Evolutionary conservation across 352 stramenopile genomes (phyloP).

Genomic region (Phytophthora constricta): DNA sequence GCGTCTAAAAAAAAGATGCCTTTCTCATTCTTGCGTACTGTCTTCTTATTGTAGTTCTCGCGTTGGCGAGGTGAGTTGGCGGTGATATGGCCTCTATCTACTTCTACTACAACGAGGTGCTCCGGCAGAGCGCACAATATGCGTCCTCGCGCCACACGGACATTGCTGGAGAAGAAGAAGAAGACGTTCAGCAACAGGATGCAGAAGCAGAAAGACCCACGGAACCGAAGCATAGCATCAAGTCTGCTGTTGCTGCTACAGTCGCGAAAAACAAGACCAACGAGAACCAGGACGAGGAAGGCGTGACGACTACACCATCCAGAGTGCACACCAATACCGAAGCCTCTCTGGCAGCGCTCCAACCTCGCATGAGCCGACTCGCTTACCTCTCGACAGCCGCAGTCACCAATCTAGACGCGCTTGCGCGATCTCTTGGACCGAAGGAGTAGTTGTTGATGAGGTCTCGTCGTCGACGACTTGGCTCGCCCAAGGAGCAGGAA

Average conservation of each 20-base stretch:
- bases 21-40: slow-evolving; percentile 17
- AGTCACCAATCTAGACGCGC: slow-evolving; percentile 26
- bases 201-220: neutral
- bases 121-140: slow-evolving; percentile 30
- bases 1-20: slow-evolving; percentile 23
- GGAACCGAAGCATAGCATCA: slow-evolving; percentile 1
- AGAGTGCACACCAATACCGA: slow-evolving; percentile 7
- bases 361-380: slow-evolving; percentile 34
- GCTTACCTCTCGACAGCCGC: slow-evolving; percentile 27
- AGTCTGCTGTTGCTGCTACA: neutral
- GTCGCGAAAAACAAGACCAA: neutral
- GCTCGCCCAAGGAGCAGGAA: too few relatives aligned
- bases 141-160: slow-evolving; percentile 4
- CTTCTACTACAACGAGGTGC: slow-evolving; percentile 40
- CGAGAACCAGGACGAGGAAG: slow-evolving; percentile 26
- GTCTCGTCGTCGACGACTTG: too few relatives aligned
- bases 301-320: neutral
- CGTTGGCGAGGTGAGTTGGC: neutral
- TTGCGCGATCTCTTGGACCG: slow-evolving; percentile 30
- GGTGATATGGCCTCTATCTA: slow-evolving; percentile 35
- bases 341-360: slow-evolving; percentile 27
- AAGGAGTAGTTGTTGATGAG: slow-evolving; percentile 22
- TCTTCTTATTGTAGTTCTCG: neutral
- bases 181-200: slow-evolving; percentile 7
- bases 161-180: neutral